phyloP scores from a whole-genome alignment of 495 filamentous ascomycete genomes.

The Aspergillus panamensis region DNA sequence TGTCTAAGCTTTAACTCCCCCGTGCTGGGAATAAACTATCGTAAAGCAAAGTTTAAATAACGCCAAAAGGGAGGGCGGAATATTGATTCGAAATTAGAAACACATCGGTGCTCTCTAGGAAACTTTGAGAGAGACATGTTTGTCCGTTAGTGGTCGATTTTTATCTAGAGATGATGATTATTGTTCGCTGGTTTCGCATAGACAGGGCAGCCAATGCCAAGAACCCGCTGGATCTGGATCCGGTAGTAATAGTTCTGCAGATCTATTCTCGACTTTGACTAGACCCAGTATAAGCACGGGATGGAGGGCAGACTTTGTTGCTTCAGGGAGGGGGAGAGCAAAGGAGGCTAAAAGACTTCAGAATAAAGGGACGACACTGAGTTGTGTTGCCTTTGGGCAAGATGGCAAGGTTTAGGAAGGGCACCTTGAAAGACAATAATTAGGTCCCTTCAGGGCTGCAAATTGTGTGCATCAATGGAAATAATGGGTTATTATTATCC shows the following conservation, averaged over 20 bases:
- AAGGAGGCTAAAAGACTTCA: background rate
- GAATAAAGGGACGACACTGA: background rate
- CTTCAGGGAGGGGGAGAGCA: background rate
- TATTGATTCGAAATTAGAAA: too few relatives aligned
- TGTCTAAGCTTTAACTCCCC: too few relatives aligned
- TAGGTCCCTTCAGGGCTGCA: background rate
- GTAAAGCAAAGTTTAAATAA: too few relatives aligned
- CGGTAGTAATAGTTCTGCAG: conserved; percentile 6
- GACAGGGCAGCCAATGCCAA: background rate
- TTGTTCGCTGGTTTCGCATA: too few relatives aligned
- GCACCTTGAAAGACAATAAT: background rate
- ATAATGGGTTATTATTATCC: background rate
- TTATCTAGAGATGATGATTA: too few relatives aligned
- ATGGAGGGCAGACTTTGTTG: background rate
- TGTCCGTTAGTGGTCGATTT: too few relatives aligned
- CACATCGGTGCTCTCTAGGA: too few relatives aligned
- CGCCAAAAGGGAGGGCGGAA: too few relatives aligned
- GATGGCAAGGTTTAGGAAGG: background rate
- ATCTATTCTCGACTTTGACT: conserved; percentile 3
- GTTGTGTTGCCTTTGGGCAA: background rate
- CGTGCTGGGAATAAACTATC: too few relatives aligned
- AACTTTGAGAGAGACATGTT: too few relatives aligned
- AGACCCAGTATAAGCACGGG: background rate
- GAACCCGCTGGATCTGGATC: conserved; percentile 1
- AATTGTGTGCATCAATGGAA: background rate